A percentile compares a stretch with the other conserved stretches of the same genome.
These are phyloP conservation scores for Hsuehochloa calcarea DNA, from an alignment of 176 grass and related monocot species.

Conservation along the genomic window DNA sequence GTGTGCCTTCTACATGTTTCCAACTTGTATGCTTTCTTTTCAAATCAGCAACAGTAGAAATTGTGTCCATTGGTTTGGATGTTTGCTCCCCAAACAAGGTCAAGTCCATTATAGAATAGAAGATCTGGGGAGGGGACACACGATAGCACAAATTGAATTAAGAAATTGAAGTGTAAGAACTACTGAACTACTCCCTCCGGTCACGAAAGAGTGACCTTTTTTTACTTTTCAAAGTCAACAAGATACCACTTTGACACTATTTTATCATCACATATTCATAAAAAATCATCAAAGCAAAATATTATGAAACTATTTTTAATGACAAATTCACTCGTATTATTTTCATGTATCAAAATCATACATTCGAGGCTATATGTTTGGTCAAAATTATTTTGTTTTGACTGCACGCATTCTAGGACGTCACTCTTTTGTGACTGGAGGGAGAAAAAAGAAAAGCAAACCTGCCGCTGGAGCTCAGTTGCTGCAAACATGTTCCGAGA, in stretches of 20 bases:
- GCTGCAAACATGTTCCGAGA: slow-evolving; percentile 78
- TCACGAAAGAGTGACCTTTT: too few relatives aligned
- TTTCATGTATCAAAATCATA: too few relatives aligned
- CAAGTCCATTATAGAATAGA: slow-evolving; percentile 94
- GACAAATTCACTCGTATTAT: too few relatives aligned
- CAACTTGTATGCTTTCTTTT: slow-evolving; percentile 78
- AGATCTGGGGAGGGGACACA: slow-evolving; percentile 46
- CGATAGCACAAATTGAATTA: slow-evolving; percentile 3
- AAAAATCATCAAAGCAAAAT: too few relatives aligned
- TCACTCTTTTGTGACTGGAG: too few relatives aligned
- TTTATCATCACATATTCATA: too few relatives aligned
- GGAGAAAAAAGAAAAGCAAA: slow-evolving; percentile 7
- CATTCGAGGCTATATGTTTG: too few relatives aligned
- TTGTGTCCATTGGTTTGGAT: slow-evolving; percentile 57
- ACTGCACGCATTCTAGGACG: too few relatives aligned
- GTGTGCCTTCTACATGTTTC: slow-evolving; percentile 72
- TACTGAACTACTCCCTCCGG: neutral
- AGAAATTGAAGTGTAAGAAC: slow-evolving; percentile 15
- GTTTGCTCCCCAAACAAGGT: slow-evolving; percentile 81
- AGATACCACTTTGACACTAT: too few relatives aligned
- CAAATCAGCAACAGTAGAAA: slow-evolving; percentile 75
- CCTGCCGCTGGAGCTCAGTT: slow-evolving; percentile 90
- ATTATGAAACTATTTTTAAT: too few relatives aligned
- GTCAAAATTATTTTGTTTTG: too few relatives aligned
- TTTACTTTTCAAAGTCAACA: too few relatives aligned